These are phyloP conservation scores for Xylaria nigripes DNA, from an alignment of 495 filamentous ascomycete species.

Conservation along the genomic window DNA sequence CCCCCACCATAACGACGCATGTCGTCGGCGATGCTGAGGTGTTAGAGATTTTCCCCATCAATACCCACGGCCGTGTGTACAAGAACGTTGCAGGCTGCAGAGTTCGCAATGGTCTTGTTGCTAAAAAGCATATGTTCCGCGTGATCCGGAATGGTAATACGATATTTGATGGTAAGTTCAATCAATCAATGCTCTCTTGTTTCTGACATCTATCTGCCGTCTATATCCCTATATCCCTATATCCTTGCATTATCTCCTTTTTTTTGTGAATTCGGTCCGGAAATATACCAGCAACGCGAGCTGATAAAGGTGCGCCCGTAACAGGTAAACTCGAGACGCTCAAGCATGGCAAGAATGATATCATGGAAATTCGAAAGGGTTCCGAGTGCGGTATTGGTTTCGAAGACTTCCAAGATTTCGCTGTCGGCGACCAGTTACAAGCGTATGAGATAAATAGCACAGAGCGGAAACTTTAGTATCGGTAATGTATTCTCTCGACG, in stretches of 20 bases:
- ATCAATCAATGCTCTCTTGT: neutral
- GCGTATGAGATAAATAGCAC: slow-evolving; percentile 53
- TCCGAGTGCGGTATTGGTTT: slow-evolving; percentile 89
- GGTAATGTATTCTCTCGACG: too few relatives aligned
- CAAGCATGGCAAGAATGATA: slow-evolving; percentile 88
- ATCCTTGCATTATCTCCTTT: too few relatives aligned
- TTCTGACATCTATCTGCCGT: neutral
- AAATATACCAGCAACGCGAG: neutral
- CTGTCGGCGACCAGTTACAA: slow-evolving; percentile 77
- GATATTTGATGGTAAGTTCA: slow-evolving; percentile 68
- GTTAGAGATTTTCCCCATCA: slow-evolving; percentile 73
- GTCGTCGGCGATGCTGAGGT: slow-evolving; percentile 88
- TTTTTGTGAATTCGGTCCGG: too few relatives aligned
- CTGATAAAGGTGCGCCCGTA: slow-evolving; percentile 7
- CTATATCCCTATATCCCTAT: too few relatives aligned
- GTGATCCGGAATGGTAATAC: slow-evolving; percentile 59
- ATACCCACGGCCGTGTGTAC: slow-evolving; percentile 58
- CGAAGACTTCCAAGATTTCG: slow-evolving; percentile 66
- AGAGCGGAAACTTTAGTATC: too few relatives aligned
- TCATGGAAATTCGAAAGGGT: slow-evolving; percentile 79
- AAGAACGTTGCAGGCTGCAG: slow-evolving; percentile 78
- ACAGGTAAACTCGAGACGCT: slow-evolving; percentile 68
- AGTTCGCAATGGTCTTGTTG: slow-evolving; percentile 72
- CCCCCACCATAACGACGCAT: slow-evolving; percentile 52
- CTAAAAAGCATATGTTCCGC: slow-evolving; percentile 52